phyloP scores from a whole-genome alignment of 768 basidiomycete species.

The Rhizopogon sp. region DNA sequence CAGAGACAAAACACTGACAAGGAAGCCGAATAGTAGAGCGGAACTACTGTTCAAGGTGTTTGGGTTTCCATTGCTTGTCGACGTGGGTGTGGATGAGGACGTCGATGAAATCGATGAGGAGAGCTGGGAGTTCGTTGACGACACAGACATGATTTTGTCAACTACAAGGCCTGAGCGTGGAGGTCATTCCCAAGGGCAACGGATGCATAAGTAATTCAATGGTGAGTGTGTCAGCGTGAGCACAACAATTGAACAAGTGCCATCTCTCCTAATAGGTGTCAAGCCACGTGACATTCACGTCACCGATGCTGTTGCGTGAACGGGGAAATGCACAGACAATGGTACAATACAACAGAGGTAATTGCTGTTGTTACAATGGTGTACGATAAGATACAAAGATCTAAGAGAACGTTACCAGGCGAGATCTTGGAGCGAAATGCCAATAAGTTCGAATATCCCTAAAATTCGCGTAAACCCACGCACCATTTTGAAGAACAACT shows the following conservation, averaged over 20 bases:
- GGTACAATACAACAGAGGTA: background rate
- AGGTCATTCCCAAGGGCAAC: slow-evolving; percentile 11
- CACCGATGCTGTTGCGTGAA: too few species aligned
- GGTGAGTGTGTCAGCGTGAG: background rate
- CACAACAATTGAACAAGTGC: background rate
- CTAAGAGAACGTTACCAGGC: slow-evolving; percentile 17
- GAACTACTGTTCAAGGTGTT: slow-evolving; percentile 6
- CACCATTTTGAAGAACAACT: slow-evolving; percentile 8
- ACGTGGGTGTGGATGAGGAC: background rate
- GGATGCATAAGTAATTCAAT: background rate
- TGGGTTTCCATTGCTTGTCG: background rate
- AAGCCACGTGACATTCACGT: background rate
- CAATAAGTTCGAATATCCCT: background rate
- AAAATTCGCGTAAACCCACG: slow-evolving; percentile 1
- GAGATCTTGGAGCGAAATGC: slow-evolving; percentile 11
- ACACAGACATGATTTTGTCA: slow-evolving; percentile 15
- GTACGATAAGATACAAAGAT: background rate
- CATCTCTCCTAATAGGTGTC: background rate
- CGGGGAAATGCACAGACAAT: too few species aligned
- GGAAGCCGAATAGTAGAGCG: slow-evolving; percentile 26
- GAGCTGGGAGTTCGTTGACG: slow-evolving; percentile 7
- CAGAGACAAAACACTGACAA: slow-evolving; percentile 24
- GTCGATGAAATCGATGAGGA: slow-evolving; percentile 4
- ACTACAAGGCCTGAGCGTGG: background rate
- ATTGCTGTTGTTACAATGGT: background rate